Base-by-base conservation (phyloP, 768 basidiomycete species). In the Trametes cingulata region DNA sequence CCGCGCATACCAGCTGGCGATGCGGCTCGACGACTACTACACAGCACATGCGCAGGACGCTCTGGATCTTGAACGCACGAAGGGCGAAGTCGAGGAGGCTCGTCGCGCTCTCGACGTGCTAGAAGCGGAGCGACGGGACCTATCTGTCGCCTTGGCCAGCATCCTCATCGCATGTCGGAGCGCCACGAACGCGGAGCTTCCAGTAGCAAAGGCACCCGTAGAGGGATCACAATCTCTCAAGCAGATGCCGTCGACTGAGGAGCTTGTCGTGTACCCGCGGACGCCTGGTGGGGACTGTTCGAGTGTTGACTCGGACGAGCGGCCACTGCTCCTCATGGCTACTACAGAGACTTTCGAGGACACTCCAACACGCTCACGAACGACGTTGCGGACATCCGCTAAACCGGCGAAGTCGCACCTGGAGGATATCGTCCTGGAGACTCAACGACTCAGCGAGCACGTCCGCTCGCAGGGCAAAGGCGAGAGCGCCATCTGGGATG, bases 1-100 rank as follows among this genome's bases (percentile, higher is more conserved):
- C 14, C 59, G 59, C 19, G 59, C 59, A 14, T 55, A 55, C 15
- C 46, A 55, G 33, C 59, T 60, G 20, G 59, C 59, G 10, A 24
- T 55, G 47, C 47, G 53, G 10, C 47, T 60, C 9, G 59, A 60
- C 24, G 59, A 50, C 1, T 50, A 29, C 47, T 54, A 55, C 48
- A 55, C 19, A 15, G 27, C 40, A 3, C 40, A 42, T 33, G 47
- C 59, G 29, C 52, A 60, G 35, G 55, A 39, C 7, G 13, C 36
- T 1, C 49, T 29, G 9, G 39, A 46, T 1, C 40, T 60, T 15
- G 53, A 60, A 13, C 40, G 48, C 17, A 41, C 48, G 7, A 17
- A 55, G 47, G 27, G 47, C 27, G 52, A 35, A 7, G 36, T 50
- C 29, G 22, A 14, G 24, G 40, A 50, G 25, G 46, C 46, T 10